Base-by-base conservation (phyloP, 192 early-diverging fungal species). In the Glomus cerebriforme region DNA sequence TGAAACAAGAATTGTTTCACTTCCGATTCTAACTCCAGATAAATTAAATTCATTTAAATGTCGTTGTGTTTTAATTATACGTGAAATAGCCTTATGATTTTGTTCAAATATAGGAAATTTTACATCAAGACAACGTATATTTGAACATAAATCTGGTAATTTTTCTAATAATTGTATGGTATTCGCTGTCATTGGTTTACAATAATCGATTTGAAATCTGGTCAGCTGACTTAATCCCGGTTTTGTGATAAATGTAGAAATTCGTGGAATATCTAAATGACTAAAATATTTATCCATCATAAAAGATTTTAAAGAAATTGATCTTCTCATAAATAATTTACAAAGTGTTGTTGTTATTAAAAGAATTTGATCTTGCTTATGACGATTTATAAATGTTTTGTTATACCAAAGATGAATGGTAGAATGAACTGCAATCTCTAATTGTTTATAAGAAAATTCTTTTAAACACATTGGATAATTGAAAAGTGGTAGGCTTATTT, bases 281-380 rank as follows among this genome's bases (percentile, higher is more conserved):
- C 29, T 66, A 32, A 66, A 31, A 66, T 32, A 66, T 66, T 66
- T 66, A 34, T 66, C 64, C 34, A 66, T 35, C 19, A 66, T 66
- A 66, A 66, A 66, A 32, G 64, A 32, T 66, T 66, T 66, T 66
- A 66, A 66, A 32, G 17, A 15, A 7, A 0, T 19, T 17, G 64
- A 66, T 32, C 32, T 66, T 13, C 32, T 66, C 31, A 66, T 29
- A 34, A 66, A 66, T 34, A 66, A 66, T 66, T 66, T 26, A 66
- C 64, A 66, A 32, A 66, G 32, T 32, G 32, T 19, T 19, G 64
- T 31, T 12, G 64, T 2, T 17, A 66, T 32, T 31, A 66, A 27
- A 19, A 66, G 32, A 31, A 66, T 66, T 66, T 66, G 64, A 7
- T 66, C 32, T 34, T 62, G 12, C 15, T 31, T 66, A 32, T 34